These are phyloP conservation scores for Closterium sp. DNA, from an alignment of 139 green algal species.

Conservation along the genomic window DNA sequence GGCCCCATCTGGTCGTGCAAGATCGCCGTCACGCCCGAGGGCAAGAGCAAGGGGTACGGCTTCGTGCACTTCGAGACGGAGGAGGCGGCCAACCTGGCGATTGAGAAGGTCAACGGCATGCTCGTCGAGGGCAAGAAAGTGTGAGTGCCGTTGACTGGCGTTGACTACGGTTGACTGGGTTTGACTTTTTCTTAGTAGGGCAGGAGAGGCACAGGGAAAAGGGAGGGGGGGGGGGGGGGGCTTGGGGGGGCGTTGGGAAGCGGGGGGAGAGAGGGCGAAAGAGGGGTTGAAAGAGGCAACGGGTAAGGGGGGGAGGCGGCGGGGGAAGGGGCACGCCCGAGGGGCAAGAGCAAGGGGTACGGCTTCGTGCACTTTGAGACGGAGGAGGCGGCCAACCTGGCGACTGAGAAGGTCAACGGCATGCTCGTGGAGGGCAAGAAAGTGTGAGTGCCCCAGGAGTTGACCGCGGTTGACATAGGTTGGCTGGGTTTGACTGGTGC, in stretches of 20 bases:
- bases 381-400: too few relatives aligned
- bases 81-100: conserved; percentile 58
- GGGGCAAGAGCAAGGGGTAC: conserved; percentile 60
- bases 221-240: not conserved
- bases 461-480: not conserved
- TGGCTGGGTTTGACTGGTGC: too few relatives aligned
- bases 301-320: not conserved
- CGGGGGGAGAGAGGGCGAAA: too few relatives aligned
- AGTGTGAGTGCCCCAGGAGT: conserved; percentile 35
- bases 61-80: conserved; percentile 65
- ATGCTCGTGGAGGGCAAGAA: too few relatives aligned
- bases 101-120: conserved; percentile 68
- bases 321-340: too few relatives aligned
- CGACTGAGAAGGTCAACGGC: too few relatives aligned
- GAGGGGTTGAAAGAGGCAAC: conserved; percentile 56
- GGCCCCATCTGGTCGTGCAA: conserved; percentile 63
- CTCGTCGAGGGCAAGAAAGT: conserved; percentile 53
- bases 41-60: conserved; percentile 59
- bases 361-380: too few relatives aligned
- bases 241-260: too few relatives aligned
- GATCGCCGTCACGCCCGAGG: conserved; percentile 46
- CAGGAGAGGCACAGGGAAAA: not conserved
- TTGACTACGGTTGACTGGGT: not conserved
- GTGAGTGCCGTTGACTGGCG: conserved; percentile 18
- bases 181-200: not conserved